Evolutionary conservation across 2,329 filamentous ascomycete genomes (phyloP), one percentile per base, ranked within the genome.

Genomic region (Venturia asperata): DNA sequence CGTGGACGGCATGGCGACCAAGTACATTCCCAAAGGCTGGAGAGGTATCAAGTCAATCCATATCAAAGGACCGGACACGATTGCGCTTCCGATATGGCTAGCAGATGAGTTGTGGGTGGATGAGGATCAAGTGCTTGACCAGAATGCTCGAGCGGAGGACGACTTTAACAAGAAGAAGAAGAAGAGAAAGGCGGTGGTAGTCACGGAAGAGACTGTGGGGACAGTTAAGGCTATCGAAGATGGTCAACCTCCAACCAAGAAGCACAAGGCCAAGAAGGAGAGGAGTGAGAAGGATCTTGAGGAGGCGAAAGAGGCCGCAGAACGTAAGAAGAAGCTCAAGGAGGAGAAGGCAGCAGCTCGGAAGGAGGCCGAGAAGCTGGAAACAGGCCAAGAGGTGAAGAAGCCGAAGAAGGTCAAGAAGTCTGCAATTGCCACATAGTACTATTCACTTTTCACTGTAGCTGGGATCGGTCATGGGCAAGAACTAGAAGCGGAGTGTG

Each of bases 1-100:
- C 3, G 74, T 77, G 37, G 61, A 67, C 19, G 47, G 60, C 17
- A 65, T 71, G n/a, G 70, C 68, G 2, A 77, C 97, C 71, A 85
- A 92, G 7, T 90, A 88, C 73, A 86, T 97, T 58, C 86, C 92
- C 21, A 87, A 93, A 75, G 88, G 92, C 72, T 97, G 92, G 92
- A 85, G 85, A 72, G 94, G 93, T 75, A 83, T 97, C 68, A 87
- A 88, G 76, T 85, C 85, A 68, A 80, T 99, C 67, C 92, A 96
- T 76, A 83, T 99, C 81, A 99, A 97, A 83, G 91, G 91, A 3
- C 88, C 91, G 37, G 87, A 90, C 73, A 96, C 93, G 5, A 88
- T 87, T 67, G 89, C 93, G 10, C 82, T 99, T 72, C 94, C 94
- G n/a, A 87, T 99, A 74, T 99, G 92, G 90, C 80, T 96, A 73